Base-by-base conservation (phyloP, 2,329 filamentous ascomycete genomes). In the Colletotrichum gigasporum region DNA sequence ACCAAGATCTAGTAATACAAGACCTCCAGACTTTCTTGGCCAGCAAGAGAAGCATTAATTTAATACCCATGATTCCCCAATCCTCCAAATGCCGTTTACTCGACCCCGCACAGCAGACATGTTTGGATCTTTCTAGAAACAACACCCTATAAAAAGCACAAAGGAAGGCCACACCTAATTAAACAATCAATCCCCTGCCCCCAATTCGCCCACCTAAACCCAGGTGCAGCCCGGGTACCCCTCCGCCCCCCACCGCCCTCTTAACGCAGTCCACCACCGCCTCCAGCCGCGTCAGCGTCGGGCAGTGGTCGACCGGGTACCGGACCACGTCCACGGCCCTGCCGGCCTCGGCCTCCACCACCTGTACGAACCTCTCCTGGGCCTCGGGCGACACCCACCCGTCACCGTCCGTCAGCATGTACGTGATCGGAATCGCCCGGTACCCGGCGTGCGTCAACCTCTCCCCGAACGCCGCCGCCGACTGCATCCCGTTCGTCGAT, bases 331-430 rank as follows among this genome's bases (percentile, higher is more conserved):
- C 59, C 30, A 66, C 52, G 8, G 39, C 14, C 34, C 45, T 34
- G 14, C 59, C 62, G 18, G 39, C 51, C 24, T 45, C 54, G 16
- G 32, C 35, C 63, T 42, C 63, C 18, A 58, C 42, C 28, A 28
- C 22, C 32, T 42, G 24, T 47, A 39, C 20, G 53, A 48, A 51
- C 20, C 16, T 45, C 47, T 54, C 45, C 48, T 54, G 35, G 26
- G 58, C 11, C 16, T 16, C 12, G 32, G n/a, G 24, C 30, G 47
- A 35, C 47, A 57, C 22, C 24, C 12, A 18, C 34, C 16, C 6
- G 30, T 57, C 52, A 34, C 37, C 18, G 5, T 14, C 52, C 22
- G 14, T 16, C 6, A 51, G 18, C 50, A 56, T 42, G 26, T 41
- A 47, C 11, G 41, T 51, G 4, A 39, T 44, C 16, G 48, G 35